Evolutionary conservation across 495 filamentous ascomycete genomes (phyloP).

Genomic region (Penicillium angulare): DNA sequence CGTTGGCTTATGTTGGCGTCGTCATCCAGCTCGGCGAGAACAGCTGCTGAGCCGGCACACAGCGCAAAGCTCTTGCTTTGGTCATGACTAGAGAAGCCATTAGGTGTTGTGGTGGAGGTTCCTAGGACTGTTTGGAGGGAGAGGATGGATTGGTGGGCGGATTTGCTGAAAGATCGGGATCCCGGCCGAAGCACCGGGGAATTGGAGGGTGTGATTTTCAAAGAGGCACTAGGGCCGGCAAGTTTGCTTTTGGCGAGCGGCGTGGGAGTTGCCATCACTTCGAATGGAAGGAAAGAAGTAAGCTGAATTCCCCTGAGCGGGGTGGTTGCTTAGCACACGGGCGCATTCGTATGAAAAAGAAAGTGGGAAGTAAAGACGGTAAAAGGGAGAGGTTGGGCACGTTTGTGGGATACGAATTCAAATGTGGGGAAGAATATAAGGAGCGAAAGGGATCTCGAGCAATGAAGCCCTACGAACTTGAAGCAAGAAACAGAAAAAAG

Average conservation of each 20-base stretch:
- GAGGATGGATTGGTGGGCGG: slow-evolving; percentile 52
- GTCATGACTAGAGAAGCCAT: slow-evolving; percentile 79
- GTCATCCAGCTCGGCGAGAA: slow-evolving; percentile 79
- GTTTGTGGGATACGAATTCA: not conserved
- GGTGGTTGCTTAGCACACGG: slow-evolving; percentile 17
- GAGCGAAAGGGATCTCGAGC: not conserved
- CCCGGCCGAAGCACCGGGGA: slow-evolving; percentile 66
- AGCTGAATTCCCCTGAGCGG: slow-evolving; percentile 24
- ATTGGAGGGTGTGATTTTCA: slow-evolving; percentile 79
- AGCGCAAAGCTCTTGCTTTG: slow-evolving; percentile 75
- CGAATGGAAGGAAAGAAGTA: slow-evolving; percentile 19
- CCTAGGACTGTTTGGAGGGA: slow-evolving; percentile 82
- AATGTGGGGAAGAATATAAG: not conserved
- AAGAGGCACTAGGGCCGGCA: slow-evolving; percentile 34
- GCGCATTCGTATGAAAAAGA: slow-evolving; percentile 10
- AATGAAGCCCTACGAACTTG: not conserved
- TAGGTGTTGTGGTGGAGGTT: slow-evolving; percentile 78
- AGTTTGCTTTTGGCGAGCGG: slow-evolving; percentile 36
- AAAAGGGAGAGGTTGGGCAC: not conserved
- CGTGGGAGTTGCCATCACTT: slow-evolving; percentile 41
- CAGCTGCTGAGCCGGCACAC: slow-evolving; percentile 89
- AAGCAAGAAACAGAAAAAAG: too few species aligned
- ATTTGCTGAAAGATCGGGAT: slow-evolving; percentile 61
- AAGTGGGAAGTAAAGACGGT: slow-evolving; percentile 9
- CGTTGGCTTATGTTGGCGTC: slow-evolving; percentile 71